phyloP scores from a whole-genome alignment of 768 basidiomycete species.

The Rhodotorula toruloides region DNA sequence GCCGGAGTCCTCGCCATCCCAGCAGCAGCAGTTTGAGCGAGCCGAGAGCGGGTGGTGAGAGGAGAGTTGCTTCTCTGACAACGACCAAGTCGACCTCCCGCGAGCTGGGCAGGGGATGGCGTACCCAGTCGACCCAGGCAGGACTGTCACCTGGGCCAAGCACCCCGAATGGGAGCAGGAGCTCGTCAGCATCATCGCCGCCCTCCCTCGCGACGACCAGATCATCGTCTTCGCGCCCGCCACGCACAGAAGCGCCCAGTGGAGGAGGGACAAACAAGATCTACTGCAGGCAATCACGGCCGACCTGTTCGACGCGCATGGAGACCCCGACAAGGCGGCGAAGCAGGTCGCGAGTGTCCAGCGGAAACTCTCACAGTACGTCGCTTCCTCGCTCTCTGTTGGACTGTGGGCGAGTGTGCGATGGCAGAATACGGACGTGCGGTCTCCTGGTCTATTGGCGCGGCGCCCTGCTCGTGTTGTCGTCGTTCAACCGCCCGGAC shows the following conservation, averaged over 20 bases:
- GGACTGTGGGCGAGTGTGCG: no score
- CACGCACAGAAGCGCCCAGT: neutral
- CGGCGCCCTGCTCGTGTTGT: no score
- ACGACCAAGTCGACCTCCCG: no score
- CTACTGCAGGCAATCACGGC: neutral
- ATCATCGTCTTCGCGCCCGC: neutral
- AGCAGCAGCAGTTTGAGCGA: neutral
- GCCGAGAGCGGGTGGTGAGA: neutral
- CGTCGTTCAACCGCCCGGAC: neutral
- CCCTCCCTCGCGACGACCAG: neutral
- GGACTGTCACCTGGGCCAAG: constrained; percentile 1
- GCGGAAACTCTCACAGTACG: neutral
- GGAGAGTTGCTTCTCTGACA: neutral
- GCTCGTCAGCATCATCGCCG: neutral
- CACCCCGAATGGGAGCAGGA: neutral
- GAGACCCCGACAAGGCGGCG: neutral
- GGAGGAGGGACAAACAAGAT: neutral
- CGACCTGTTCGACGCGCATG: neutral
- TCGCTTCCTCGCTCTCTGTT: neutral
- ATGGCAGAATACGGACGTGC: no score
- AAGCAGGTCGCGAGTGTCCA: constrained; percentile 8
- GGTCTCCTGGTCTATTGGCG: no score
- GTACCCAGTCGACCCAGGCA: constrained; percentile 14
- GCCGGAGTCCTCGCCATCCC: neutral
- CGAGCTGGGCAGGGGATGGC: no score